A percentile compares a stretch with the other conserved stretches of the same genome.
Conservation (phyloP, 176 grass and related monocot genomes). For the Musa troglodytarum region DNA sequence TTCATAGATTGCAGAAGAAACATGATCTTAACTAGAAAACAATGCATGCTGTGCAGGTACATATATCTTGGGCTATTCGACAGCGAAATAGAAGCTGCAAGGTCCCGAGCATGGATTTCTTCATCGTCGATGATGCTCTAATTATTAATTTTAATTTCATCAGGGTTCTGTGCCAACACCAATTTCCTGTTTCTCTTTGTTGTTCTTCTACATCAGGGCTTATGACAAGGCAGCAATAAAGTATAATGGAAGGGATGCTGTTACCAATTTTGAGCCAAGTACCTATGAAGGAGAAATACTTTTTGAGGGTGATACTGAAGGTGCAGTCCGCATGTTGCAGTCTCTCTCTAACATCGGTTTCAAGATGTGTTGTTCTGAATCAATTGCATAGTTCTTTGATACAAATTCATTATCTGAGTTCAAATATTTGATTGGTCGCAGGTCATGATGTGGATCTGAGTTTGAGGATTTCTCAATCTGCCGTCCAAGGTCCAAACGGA, state of each 20-base stretch:
- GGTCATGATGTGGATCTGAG: conserved; percentile 70
- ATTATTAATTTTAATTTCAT: not conserved
- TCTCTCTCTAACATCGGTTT: not conserved
- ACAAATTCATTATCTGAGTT: not conserved
- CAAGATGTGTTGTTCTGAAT: not conserved
- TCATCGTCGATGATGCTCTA: not conserved
- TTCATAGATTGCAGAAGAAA: too few relatives aligned
- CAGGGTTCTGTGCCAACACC: not conserved
- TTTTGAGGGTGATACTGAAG: conserved; percentile 47
- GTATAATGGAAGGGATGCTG: conserved; percentile 83
- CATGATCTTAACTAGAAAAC: too few relatives aligned
- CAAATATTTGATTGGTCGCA: conserved; percentile 24
- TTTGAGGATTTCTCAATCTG: conserved; percentile 86
- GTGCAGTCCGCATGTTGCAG: conserved; percentile 23
- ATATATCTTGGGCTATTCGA: conserved; percentile 11
- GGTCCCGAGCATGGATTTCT: not conserved
- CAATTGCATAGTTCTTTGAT: not conserved
- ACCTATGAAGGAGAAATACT: conserved; percentile 47
- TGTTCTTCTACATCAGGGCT: conserved; percentile 31
- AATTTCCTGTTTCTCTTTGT: not conserved
- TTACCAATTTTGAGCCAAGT: conserved; percentile 77
- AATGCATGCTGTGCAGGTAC: not conserved
- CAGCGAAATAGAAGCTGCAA: conserved; percentile 17
- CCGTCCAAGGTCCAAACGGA: conserved; percentile 28
- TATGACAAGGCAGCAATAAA: conserved; percentile 87